These are phyloP conservation scores for Xylogone sp. DNA, from an alignment of 2,329 filamentous ascomycete genomes.

Conservation along the genomic window DNA sequence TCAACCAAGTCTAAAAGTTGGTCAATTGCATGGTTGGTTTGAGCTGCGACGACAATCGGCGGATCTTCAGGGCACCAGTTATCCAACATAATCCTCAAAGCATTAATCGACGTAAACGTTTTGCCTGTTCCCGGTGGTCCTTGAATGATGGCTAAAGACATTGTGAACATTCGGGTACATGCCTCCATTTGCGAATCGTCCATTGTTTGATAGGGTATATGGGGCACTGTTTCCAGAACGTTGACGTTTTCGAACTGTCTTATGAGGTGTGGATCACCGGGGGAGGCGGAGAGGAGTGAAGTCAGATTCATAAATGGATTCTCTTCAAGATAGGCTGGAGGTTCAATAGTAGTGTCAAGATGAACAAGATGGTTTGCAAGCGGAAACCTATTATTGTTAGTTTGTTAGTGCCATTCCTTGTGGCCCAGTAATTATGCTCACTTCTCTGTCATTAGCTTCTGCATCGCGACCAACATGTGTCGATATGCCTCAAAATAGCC, in stretches of 20 bases:
- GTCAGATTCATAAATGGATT: slow-evolving; percentile 48
- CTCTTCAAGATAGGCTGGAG: slow-evolving; percentile 49
- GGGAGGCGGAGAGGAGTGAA: slow-evolving; percentile 31
- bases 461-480: slow-evolving; percentile 69
- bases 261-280: slow-evolving; percentile 17
- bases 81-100: slow-evolving; percentile 60
- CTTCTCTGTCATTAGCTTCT: slow-evolving; percentile 39
- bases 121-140: slow-evolving; percentile 70
- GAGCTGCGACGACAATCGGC: slow-evolving; percentile 75
- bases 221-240: slow-evolving; percentile 52
- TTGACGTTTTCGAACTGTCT: slow-evolving; percentile 43
- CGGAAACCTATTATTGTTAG: slow-evolving; percentile 41
- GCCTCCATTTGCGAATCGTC: slow-evolving; percentile 71
- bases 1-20: slow-evolving; percentile 57
- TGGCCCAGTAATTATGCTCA: slow-evolving; percentile 9
- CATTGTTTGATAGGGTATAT: slow-evolving; percentile 42
- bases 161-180: slow-evolving; percentile 66
- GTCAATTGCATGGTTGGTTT: slow-evolving; percentile 89
- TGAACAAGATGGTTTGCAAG: slow-evolving; percentile 59
- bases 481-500: slow-evolving; percentile 77
- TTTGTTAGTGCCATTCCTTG: no score
- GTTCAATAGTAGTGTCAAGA: slow-evolving; percentile 38
- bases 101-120: slow-evolving; percentile 74
- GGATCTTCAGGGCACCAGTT: slow-evolving; percentile 54
- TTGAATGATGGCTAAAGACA: slow-evolving; percentile 72